A percentile compares a stretch with the other conserved stretches of the same genome.
These are phyloP conservation scores for Nigrospora osmanthi DNA, from an alignment of 2,329 filamentous ascomycete species.

Conservation along the genomic window DNA sequence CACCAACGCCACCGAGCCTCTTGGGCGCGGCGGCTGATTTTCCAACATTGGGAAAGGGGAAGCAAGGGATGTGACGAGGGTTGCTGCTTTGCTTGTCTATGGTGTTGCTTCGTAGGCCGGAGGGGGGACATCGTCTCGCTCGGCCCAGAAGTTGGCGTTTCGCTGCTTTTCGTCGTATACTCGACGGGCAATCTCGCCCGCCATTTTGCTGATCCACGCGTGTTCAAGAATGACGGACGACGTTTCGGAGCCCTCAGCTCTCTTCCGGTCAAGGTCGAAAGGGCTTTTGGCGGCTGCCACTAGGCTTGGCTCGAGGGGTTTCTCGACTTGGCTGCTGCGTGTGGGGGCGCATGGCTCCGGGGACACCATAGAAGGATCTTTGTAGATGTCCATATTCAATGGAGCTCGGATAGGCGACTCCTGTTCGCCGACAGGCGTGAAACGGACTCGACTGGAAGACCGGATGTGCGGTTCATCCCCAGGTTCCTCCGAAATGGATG, in stretches of 20 bases:
- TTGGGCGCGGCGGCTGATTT: neutral
- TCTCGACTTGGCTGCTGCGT: conserved; percentile 5
- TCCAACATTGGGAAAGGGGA: neutral
- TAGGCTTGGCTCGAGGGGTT: conserved; percentile 7
- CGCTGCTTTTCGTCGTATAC: conserved; percentile 79
- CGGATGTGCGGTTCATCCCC: conserved; percentile 29
- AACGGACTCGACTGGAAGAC: conserved; percentile 32
- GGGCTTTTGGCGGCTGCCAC: conserved; percentile 18
- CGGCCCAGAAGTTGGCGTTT: conserved; percentile 43
- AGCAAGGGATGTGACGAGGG: neutral
- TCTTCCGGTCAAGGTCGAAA: conserved; percentile 18
- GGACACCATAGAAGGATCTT: conserved; percentile 10
- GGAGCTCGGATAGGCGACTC: conserved; percentile 20
- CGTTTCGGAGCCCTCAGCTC: conserved; percentile 35
- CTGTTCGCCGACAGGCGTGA: conserved; percentile 21
- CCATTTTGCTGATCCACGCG: conserved; percentile 90
- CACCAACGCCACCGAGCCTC: neutral
- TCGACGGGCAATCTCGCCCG: conserved; percentile 78
- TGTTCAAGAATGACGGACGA: conserved; percentile 63
- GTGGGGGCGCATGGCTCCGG: neutral
- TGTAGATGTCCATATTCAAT: conserved; percentile 24
- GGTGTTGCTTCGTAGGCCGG: conserved; percentile 51
- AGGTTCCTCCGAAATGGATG: conserved; percentile 52
- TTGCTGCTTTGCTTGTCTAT: conserved; percentile 17
- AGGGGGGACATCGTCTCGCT: conserved; percentile 49